phyloP scores from a whole-genome alignment of 345 rosid genomes.

The rapeseed (Brassica napus) region DNA sequence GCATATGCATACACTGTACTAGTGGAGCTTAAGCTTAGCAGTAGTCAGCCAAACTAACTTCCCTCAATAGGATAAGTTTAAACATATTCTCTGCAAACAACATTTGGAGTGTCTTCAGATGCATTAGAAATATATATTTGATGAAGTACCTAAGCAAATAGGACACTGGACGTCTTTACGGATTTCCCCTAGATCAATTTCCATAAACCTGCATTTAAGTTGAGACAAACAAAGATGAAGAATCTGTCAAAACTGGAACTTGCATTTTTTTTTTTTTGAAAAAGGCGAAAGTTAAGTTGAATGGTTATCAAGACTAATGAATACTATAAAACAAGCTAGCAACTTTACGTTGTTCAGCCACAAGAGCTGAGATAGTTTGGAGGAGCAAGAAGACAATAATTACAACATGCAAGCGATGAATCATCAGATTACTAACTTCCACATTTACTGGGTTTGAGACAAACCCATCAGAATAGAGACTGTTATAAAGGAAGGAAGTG shows the following conservation, averaged over 20 bases:
- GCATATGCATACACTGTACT: neutral
- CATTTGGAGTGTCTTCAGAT: neutral
- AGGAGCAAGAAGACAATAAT: constrained; percentile 21
- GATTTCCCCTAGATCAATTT: constrained; percentile 58
- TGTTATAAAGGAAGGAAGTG: constrained; percentile 25
- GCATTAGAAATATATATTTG: neutral
- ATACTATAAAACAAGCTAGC: constrained; percentile 2
- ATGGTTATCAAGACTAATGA: constrained; percentile 8
- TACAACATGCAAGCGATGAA: constrained; percentile 47
- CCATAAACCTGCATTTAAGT: constrained; percentile 47
- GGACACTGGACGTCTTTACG: constrained; percentile 83
- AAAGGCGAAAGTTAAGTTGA: neutral
- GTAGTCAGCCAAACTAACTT: neutral
- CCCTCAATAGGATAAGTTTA: neutral
- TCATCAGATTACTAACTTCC: constrained; percentile 1
- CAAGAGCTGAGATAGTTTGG: constrained; percentile 1
- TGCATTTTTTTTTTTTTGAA: neutral
- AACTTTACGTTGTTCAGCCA: neutral
- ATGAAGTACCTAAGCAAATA: constrained; percentile 62
- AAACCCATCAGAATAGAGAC: constrained; percentile 10
- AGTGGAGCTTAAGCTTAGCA: neutral
- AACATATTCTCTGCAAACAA: neutral
- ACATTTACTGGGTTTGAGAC: neutral
- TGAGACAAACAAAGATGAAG: neutral
- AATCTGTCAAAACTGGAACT: constrained; percentile 1